Evolutionary conservation across 1,139 yeast genomes (phyloP), one percentile per base, ranked within the genome.

Genomic region (Pichia sp.): DNA sequence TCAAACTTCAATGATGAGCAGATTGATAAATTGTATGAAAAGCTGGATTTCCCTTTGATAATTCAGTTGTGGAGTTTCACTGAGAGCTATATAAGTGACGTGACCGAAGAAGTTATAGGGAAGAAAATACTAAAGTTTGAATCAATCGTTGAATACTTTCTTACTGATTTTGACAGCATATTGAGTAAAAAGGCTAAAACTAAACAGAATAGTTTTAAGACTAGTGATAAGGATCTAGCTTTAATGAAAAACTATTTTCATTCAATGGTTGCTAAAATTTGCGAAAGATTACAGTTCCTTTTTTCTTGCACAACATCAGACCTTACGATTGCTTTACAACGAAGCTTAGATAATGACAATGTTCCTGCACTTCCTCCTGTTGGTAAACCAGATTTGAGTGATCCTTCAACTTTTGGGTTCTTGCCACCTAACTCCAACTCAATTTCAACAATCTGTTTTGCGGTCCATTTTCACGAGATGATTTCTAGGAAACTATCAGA

Each of bases 371-470:
- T 52, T 9, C 53, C 56, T 10, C 30, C 28, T 1, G 43, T 45
- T 23, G 48, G 51, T 19, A 68, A 28, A 31, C 57, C 57, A 39
- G 55, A 57, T 22, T 18, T 53, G 4, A 31, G 46, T 30, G 44
- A 62, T 1, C 64, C 71, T 3, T 58, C 67, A 9, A 65, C 76
- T 41, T 75, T 73, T 65, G 81, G 83, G 2, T 83, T 81, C 59
- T 62, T 82, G 26, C 89, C 90, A 1, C 83, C 83, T 1, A 70
- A 72, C 52, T 73, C 87, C 1, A 85, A 83, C 59, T 77, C 85
- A 8, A 66, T 85, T 30, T 74, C 86, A 47, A 73, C 85, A 2
- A 77, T 45, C 64, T 70, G 53, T 67, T 80, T 46, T 64, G 74
- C 46, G 68, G 70, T 47, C 62, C 70, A 12, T 60, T 75, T 48